Conservation (phyloP, 176 grass and related monocot genomes). For the Elaeis guineensis region DNA sequence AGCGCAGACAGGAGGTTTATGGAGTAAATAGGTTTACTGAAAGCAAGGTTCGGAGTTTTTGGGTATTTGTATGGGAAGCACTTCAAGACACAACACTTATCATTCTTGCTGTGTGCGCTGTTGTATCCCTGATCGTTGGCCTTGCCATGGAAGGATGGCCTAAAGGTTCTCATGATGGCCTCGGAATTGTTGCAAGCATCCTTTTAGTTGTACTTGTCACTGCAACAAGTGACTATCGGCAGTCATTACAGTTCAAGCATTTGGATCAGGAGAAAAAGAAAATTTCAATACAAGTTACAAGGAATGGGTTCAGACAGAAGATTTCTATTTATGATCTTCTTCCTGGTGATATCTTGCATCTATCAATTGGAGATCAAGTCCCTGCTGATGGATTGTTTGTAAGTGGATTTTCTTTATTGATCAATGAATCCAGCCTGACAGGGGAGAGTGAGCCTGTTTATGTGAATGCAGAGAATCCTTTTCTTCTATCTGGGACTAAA, state of each 20-base stretch:
- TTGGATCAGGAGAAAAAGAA: conserved; percentile 20
- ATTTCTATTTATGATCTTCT: conserved; percentile 19
- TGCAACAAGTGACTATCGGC: conserved; percentile 12
- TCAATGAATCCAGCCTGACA: conserved; percentile 18
- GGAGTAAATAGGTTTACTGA: conserved; percentile 11
- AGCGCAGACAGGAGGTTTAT: conserved; percentile 10
- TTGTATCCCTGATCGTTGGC: conserved; percentile 10
- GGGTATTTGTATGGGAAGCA: conserved; percentile 16
- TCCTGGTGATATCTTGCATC: conserved; percentile 14
- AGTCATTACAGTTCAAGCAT: conserved; percentile 16
- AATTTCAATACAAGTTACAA: conserved; percentile 14
- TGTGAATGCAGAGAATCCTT: conserved; percentile 6
- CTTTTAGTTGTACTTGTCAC: conserved; percentile 15
- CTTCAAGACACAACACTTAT: conserved; percentile 16
- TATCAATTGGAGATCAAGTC: conserved; percentile 14
- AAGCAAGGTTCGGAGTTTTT: conserved; percentile 11
- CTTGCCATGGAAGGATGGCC: conserved; percentile 19
- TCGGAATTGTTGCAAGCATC: conserved; percentile 19
- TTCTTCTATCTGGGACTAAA: conserved; percentile 19
- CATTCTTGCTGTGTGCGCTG: conserved; percentile 6
- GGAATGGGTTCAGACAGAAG: conserved; percentile 11
- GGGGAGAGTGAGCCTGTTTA: conserved; percentile 8
- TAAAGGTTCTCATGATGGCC: conserved; percentile 16
- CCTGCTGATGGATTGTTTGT: conserved; percentile 14
- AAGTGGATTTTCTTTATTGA: conserved; percentile 13